phyloP scores from a whole-genome alignment of 2,329 filamentous ascomycete genomes.

The Ophiostoma triangulosporum region DNA sequence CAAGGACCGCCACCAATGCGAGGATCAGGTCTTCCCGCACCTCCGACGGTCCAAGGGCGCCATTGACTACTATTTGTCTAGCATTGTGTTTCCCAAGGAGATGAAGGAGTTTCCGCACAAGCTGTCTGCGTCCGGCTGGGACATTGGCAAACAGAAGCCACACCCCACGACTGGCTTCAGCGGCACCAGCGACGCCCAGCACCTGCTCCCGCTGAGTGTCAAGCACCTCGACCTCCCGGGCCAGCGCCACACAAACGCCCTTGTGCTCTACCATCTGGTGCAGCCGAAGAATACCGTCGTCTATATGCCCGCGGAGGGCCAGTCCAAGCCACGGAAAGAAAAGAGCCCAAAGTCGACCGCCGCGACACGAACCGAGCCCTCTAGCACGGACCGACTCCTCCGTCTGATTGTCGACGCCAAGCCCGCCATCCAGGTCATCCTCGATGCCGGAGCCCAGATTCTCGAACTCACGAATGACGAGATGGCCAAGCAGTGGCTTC shows the following conservation, averaged over 20 bases:
- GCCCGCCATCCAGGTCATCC: constrained; percentile 39
- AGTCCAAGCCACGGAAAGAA: no score
- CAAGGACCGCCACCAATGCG: constrained; percentile 36
- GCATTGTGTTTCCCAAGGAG: constrained; percentile 46
- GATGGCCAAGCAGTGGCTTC: constrained; percentile 42
- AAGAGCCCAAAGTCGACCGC: no score
- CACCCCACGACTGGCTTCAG: constrained; percentile 52
- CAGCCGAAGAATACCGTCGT: constrained; percentile 34
- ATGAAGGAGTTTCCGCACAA: constrained; percentile 51
- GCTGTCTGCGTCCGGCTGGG: constrained; percentile 54
- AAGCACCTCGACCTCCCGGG: constrained; percentile 38
- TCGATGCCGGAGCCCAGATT: constrained; percentile 60
- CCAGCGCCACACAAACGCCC: constrained; percentile 52
- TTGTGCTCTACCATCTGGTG: constrained; percentile 48
- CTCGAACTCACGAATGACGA: constrained; percentile 46
- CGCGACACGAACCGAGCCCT: not conserved
- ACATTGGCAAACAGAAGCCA: constrained; percentile 35
- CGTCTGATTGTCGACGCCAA: constrained; percentile 25
- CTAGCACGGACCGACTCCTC: constrained; percentile 31
- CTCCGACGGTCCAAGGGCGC: constrained; percentile 37
- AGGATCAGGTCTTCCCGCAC: constrained; percentile 34
- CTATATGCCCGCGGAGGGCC: constrained; percentile 12
- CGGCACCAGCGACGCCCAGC: constrained; percentile 51
- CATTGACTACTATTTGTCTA: constrained; percentile 50
- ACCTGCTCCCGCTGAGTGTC: constrained; percentile 43